Percentiles rank a stretch among this genome's conserved stretches.
Conservation (phyloP, 768 basidiomycete genomes). For the Tulasnella sp. region DNA sequence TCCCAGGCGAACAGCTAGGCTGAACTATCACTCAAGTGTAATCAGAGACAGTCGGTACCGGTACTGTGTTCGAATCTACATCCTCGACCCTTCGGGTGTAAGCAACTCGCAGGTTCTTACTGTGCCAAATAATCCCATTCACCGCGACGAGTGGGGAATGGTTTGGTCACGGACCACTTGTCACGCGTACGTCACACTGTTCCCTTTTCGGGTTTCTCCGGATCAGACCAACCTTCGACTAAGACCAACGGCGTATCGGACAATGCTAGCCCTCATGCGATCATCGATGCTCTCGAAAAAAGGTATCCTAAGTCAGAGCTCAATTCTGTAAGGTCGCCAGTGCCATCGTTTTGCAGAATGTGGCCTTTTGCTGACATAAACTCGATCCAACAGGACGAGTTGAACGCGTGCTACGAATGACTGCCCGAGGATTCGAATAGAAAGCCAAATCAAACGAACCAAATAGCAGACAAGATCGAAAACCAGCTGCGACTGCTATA, state of each 20-base stretch:
- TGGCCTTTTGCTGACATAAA: neutral
- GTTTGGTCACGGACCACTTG: too few relatives aligned
- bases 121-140: too few relatives aligned
- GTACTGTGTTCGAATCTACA: too few relatives aligned
- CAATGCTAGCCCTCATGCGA: conserved; percentile 20
- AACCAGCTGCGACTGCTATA: conserved; percentile 60
- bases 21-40: too few relatives aligned
- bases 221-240: neutral
- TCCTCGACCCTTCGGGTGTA: too few relatives aligned
- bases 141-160: too few relatives aligned
- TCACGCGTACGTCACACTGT: neutral
- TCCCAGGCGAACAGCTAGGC: too few relatives aligned
- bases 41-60: too few relatives aligned
- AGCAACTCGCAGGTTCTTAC: too few relatives aligned
- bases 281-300: neutral
- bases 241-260: neutral
- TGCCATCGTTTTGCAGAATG: neutral
- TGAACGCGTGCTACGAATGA: conserved; percentile 61
- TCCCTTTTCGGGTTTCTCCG: neutral
- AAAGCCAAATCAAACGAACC: conserved; percentile 53
- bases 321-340: conserved; percentile 14
- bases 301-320: conserved; percentile 32
- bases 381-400: conserved; percentile 62
- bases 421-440: conserved; percentile 40
- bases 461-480: conserved; percentile 61